Conservation (phyloP, 2,329 filamentous ascomycete genomes). For the Fusarium brachygibbosum region DNA sequence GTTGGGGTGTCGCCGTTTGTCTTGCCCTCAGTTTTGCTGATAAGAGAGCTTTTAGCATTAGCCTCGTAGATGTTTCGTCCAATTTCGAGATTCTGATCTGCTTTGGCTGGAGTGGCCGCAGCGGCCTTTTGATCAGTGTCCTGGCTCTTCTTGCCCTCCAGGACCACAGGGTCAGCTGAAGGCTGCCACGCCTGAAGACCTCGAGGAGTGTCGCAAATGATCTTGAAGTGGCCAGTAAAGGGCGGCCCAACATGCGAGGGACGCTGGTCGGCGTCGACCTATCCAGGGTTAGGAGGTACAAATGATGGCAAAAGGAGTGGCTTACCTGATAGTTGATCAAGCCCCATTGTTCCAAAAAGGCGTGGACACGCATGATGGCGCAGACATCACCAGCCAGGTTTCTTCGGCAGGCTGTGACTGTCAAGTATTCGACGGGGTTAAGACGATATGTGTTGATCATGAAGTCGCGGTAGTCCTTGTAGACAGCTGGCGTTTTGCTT, state of each 20-base stretch:
- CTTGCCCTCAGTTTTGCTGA: constrained; percentile 78
- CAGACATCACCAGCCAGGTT: constrained; percentile 98
- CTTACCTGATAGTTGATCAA: constrained; percentile 96
- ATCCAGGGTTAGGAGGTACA: constrained; percentile 49
- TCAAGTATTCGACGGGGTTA: constrained; percentile 95
- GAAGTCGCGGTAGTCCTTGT: constrained; percentile 99
- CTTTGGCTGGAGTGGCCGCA: constrained; percentile 75
- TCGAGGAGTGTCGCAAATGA: constrained; percentile 94
- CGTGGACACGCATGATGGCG: constrained; percentile 98
- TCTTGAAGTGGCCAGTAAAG: constrained; percentile 96
- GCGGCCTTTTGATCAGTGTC: constrained; percentile 82
- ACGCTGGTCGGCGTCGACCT: constrained; percentile 96
- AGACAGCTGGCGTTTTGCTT: constrained; percentile 96
- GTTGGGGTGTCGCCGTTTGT: constrained; percentile 79
- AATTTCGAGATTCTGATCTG: constrained; percentile 90
- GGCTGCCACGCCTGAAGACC: constrained; percentile 97
- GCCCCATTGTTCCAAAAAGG: constrained; percentile 98
- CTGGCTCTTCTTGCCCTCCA: constrained; percentile 70
- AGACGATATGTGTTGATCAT: constrained; percentile 99
- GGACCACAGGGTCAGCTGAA: constrained; percentile 77
- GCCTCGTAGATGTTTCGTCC: constrained; percentile 96
- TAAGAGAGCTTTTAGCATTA: constrained; percentile 80
- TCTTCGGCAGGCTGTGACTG: constrained; percentile 93
- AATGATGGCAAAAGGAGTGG: background rate
- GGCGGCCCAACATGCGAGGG: constrained; percentile 96